Base-by-base conservation (phyloP, 768 basidiomycete genomes). In the Lactifluus echinatus region DNA sequence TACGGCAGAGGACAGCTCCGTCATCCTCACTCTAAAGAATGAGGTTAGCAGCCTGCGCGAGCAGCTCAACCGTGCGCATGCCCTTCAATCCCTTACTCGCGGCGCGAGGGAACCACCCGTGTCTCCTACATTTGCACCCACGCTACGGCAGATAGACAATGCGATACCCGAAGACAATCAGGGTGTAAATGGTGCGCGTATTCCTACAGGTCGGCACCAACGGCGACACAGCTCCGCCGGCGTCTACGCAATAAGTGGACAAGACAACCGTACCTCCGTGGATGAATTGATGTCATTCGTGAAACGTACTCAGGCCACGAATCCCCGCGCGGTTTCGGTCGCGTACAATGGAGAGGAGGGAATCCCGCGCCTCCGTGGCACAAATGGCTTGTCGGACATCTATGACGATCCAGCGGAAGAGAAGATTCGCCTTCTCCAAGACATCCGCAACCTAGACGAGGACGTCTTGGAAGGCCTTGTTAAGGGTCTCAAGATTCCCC, bases 1-100 rank as follows among this genome's bases (percentile, higher is more conserved):
- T 61, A 85, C 80, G 46, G 79, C 81, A 4, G 94, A 96, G 64
- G 93, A 97, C 66, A 84, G 76, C 62, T 86, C 89, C 15, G 87
- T 95, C 40, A 92, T 98, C 60, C 75, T 84, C 62, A 86, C 86
- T 0, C 81, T 99, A 65, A 93, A 95, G 71, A 89, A 83, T 64
- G 96, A 99, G 75, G 86, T 99, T 64, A 85, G 87, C 71, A 86
- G 75, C 65, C 79, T 98, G 29, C 90, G 93, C 57, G 96, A 99
- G 68, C 95, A 98, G 68, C 83, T 98, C 62, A 94, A 94, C 65
- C 84, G 95, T 31, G 84, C 92, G n/a, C 93, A 94, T 67, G 92
- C 96, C 8, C 80, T 96, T 64, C 91, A 93, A 64, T 79, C 82
- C 15, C 79, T 96, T 50, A 93, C 91, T 11, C 82, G 85, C 62